These are phyloP conservation scores for Daldinia bambusicola DNA, from an alignment of 495 filamentous ascomycete species.

Conservation along the genomic window DNA sequence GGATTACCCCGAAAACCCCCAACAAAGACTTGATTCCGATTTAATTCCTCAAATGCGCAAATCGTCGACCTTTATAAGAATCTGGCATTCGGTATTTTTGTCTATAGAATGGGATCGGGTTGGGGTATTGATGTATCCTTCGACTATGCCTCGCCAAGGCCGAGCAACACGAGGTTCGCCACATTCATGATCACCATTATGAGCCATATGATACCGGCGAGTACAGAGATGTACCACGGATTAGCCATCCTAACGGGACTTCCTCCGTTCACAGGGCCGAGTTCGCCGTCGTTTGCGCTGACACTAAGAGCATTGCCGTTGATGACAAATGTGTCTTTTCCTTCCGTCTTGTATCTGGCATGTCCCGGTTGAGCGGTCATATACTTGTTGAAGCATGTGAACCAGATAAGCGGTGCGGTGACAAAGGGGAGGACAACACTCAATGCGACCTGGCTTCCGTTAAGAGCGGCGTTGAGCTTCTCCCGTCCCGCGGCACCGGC, in stretches of 20 bases:
- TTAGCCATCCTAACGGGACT: conserved; percentile 68
- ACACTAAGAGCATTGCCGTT: conserved; percentile 20
- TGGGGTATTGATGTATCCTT: background rate
- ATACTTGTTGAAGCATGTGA: conserved; percentile 81
- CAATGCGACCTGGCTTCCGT: conserved; percentile 80
- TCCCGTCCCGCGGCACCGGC: conserved; percentile 78
- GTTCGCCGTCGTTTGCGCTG: conserved; percentile 29
- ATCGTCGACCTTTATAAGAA: background rate
- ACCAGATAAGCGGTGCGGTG: conserved; percentile 84
- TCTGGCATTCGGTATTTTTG: background rate
- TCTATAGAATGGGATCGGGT: background rate
- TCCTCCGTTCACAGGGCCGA: conserved; percentile 23
- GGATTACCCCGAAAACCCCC: background rate
- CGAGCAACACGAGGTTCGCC: conserved; percentile 75
- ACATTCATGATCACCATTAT: conserved; percentile 79
- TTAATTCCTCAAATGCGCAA: conserved; percentile 3
- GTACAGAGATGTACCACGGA: conserved; percentile 62
- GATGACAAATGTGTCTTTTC: conserved; percentile 29
- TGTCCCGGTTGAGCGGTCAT: conserved; percentile 72
- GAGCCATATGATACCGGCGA: conserved; percentile 72
- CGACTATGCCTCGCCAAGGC: conserved; percentile 58
- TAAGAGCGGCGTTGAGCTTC: conserved; percentile 78
- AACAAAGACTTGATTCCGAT: background rate
- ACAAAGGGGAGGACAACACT: conserved; percentile 85
- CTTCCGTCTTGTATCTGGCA: conserved; percentile 50